A percentile compares a stretch with the other conserved stretches of the same genome.
phyloP scores from a whole-genome alignment of 257 asterid genomes.

The Avicennia marina region DNA sequence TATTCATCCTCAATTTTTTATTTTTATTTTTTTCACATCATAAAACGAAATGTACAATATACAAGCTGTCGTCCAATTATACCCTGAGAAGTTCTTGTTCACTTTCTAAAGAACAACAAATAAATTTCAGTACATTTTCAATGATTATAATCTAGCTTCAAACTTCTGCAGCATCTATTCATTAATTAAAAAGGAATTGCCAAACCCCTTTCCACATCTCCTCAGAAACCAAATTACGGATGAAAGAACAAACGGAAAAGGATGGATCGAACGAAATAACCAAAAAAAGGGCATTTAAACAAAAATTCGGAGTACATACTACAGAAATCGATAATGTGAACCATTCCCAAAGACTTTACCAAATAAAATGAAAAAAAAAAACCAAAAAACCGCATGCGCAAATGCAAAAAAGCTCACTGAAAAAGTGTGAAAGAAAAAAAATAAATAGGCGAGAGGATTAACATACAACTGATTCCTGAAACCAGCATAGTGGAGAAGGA shows the following conservation, averaged over 20 bases:
- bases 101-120: neutral
- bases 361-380: too few species aligned
- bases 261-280: neutral
- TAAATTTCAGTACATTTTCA: neutral
- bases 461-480: too few species aligned
- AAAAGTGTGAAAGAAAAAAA: too few species aligned
- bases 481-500: too few species aligned
- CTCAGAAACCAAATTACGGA: neutral
- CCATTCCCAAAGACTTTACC: neutral
- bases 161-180: neutral
- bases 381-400: too few species aligned
- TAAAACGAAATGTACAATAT: too few species aligned
- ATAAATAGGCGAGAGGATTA: too few species aligned
- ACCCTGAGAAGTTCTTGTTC: neutral
- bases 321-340: slow-evolving; percentile 10
- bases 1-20: too few species aligned
- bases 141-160: slow-evolving; percentile 4
- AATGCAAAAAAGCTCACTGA: too few species aligned
- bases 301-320: slow-evolving; percentile 5
- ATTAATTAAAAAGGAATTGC: neutral
- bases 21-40: too few species aligned
- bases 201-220: neutral
- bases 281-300: neutral
- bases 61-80: too few species aligned
- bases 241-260: too few species aligned